A percentile compares a stretch with the other conserved stretches of the same genome.
These are phyloP conservation scores for Macrophomina tecta DNA, from an alignment of 2,329 filamentous ascomycete species.

Conservation along the genomic window DNA sequence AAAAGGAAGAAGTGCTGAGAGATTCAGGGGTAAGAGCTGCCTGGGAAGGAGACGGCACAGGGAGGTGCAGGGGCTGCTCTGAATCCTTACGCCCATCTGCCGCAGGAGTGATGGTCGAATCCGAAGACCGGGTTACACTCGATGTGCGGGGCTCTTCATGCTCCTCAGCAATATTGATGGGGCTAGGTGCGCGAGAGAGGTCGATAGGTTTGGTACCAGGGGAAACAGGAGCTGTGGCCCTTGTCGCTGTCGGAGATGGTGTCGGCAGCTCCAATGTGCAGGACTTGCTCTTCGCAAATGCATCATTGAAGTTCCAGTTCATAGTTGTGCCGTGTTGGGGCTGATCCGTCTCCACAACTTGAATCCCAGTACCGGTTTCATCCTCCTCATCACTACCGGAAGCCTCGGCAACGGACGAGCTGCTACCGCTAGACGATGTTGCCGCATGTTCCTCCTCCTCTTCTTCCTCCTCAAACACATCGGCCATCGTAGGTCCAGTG, in stretches of 20 bases:
- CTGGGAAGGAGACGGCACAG: slow-evolving; percentile 46
- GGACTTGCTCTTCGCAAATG: slow-evolving; percentile 9
- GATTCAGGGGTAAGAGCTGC: slow-evolving; percentile 71
- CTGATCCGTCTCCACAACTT: slow-evolving; percentile 53
- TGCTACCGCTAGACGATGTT: slow-evolving; percentile 22
- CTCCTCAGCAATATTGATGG: slow-evolving; percentile 53
- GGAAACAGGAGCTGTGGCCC: slow-evolving; percentile 3
- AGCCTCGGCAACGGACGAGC: slow-evolving; percentile 30
- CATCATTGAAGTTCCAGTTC: slow-evolving; percentile 52
- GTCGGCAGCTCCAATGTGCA: slow-evolving; percentile 1
- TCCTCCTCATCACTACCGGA: slow-evolving; percentile 39
- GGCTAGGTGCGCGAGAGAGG: slow-evolving; percentile 36
- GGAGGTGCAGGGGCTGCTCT: slow-evolving; percentile 44
- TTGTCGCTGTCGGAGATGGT: slow-evolving; percentile 17
- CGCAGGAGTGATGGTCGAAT: slow-evolving; percentile 52
- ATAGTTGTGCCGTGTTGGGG: slow-evolving; percentile 47
- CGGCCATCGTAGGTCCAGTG: slow-evolving; percentile 77
- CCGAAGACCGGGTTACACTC: slow-evolving; percentile 57
- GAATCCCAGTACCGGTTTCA: slow-evolving; percentile 51
- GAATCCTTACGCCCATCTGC: slow-evolving; percentile 43
- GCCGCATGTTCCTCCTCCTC: slow-evolving; percentile 64
- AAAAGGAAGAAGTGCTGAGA: slow-evolving; percentile 61
- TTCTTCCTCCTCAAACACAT: slow-evolving; percentile 86
- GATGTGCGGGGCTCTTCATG: slow-evolving; percentile 56
- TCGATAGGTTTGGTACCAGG: slow-evolving; percentile 14